Evolutionary conservation across 306 rosid species (phyloP), one percentile per base, ranked within the genome.

Genomic region (Canavalia ensiformis): DNA sequence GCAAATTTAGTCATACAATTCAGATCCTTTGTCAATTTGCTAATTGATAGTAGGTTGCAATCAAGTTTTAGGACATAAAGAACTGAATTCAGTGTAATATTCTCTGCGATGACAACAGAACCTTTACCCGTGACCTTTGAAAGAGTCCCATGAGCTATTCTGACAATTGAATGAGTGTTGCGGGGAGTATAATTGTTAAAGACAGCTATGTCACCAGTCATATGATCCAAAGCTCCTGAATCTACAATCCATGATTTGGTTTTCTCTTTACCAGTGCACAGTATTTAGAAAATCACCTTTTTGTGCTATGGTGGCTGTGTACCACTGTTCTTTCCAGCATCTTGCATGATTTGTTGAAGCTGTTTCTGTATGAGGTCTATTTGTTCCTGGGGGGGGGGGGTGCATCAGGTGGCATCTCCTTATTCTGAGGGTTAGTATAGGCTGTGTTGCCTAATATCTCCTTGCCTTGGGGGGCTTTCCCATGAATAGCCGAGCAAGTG

Each of bases 121-220:
- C 30, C 74, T 69, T 69, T 69, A 39, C 51, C 71, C 5, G 7
- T n/a, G 18, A 68, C 73, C 7, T 44, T 45, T n/a, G 55, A 7
- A 7, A 5, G 42, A 7, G 75, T 49, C 0, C 30, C 75, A 31
- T 69, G 30, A 2, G 28, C 45, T 49, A 69, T 49, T 3, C 45
- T 1, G 4, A 70, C 6, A 0, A 11, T 31, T 5, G 44, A 70
- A 8, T 70, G 51, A n/a, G n/a, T 11, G 8, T 45, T 18, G 25
- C 25, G 25, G 25, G 25, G 25, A 18, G 25, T 18, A 18, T 18
- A 18, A 18, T 18, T 18, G 25, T 18, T 18, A 18, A 18, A 18
- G 25, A 18, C 25, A 18, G 25, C 25, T 18, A 18, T 18, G 25
- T 18, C 25, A 18, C 25, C 25, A 18, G 25, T 18, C 25, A 18